Base-by-base conservation (phyloP, 106 monocot genomes). In the Dendrobium nobile region DNA sequence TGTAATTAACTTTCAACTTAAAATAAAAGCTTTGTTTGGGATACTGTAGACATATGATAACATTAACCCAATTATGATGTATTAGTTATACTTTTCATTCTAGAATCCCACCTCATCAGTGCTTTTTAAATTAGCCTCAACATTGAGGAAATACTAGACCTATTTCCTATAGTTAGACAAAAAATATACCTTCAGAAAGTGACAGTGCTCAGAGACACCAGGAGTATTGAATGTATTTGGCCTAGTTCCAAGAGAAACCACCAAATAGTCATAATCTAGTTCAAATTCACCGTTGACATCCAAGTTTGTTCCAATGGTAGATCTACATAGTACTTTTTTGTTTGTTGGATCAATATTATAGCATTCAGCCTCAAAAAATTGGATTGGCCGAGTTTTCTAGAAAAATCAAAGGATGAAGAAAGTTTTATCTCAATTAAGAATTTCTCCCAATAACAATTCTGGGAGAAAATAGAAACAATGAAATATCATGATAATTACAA, bases 151-250 rank as follows among this genome's bases (percentile, higher is more conserved):
- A 58, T 58, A 58, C 19, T 64, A 26, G 9, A 22, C 1, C n/a
- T 64, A 26, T 64, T 64, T 64, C 64, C 15, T 8, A 9, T 8
- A 64, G 64, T 5, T 64, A 64, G 64, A n/a, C 13, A 51, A 51
- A 8, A 24, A 64, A 6, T 26, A 48, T 72, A 96, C 99, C 99
- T 99, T 99, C 28, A 99, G 82, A 77, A 99, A 99, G 83, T 93
- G 91, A 75, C 94, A 99, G 83, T 99, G 54, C 80, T 99, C 95
- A 26, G 13, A 72, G 5, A 99, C 99, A 75, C 99, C 99, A 86
- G 99, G 99, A 58, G 93, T 99, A 79, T 93, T 99, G 82, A 99
- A 95, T 48, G 99, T 99, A 77, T 99, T 99, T 20, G 90, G 54
- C 75, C 84, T 89, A 33, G 94, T 95, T 78, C 99, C 99, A 48